Conservation (phyloP, 768 basidiomycete species). For the Lentinula boryana region DNA sequence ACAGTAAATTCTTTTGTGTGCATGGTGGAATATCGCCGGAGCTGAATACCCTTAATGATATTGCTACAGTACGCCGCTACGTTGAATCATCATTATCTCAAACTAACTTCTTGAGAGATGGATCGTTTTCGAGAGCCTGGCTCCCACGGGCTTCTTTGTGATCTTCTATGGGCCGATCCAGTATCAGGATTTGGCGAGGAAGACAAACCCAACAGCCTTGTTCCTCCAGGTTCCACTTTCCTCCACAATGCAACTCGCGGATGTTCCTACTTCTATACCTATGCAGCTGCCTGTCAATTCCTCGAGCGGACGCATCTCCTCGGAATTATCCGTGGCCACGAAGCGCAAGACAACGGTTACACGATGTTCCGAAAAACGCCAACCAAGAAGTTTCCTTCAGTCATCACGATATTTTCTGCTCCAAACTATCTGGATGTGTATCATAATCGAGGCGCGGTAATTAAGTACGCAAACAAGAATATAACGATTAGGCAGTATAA, state of each 20-base stretch:
- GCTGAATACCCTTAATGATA: conserved; percentile 71
- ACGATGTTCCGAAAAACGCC: conserved; percentile 96
- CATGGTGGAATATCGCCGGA: conserved; percentile 94
- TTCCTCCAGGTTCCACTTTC: conserved; percentile 47
- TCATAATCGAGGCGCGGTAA: conserved; percentile 93
- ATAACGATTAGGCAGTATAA: conserved; percentile 93
- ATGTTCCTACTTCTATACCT: conserved; percentile 50
- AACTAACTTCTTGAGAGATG: conserved; percentile 42
- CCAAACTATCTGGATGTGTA: conserved; percentile 97
- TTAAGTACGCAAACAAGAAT: conserved; percentile 95
- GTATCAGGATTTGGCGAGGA: conserved; percentile 86
- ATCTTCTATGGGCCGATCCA: conserved; percentile 95
- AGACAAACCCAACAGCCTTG: conserved; percentile 39
- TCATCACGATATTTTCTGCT: conserved; percentile 97
- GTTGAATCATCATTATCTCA: not conserved
- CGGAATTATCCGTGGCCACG: conserved; percentile 94
- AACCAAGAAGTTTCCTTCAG: conserved; percentile 90
- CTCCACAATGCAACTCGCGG: conserved; percentile 9
- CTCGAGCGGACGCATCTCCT: conserved; percentile 86
- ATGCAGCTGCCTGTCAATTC: conserved; percentile 85
- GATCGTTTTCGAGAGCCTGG: conserved; percentile 94
- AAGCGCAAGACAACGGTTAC: conserved; percentile 94
- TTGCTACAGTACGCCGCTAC: conserved; percentile 43
- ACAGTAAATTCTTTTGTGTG: conserved; percentile 94
- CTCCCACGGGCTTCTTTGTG: conserved; percentile 86